A percentile compares a stretch with the other conserved stretches of the same genome.
Evolutionary conservation across 768 basidiomycete species (phyloP).

Genomic region (Mycena crocata): DNA sequence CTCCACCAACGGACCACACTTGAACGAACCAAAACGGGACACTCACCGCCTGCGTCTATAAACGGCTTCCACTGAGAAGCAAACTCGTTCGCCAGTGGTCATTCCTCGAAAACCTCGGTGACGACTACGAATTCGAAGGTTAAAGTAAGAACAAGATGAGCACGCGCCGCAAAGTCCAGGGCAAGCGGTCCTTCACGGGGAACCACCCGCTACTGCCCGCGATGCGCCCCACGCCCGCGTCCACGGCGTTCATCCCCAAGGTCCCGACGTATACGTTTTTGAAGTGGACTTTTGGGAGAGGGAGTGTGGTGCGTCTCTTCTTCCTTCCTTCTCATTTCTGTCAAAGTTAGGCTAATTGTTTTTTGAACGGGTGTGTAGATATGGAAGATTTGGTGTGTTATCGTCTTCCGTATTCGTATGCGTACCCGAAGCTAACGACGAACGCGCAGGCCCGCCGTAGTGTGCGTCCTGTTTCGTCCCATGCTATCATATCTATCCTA

Average conservation of each 20-base stretch:
- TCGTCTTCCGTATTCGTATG: too few relatives aligned
- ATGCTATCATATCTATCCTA: not conserved
- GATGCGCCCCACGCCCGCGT: constrained; percentile 1
- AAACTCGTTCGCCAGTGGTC: too few relatives aligned
- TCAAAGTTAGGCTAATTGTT: not conserved
- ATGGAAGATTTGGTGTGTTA: constrained; percentile 76
- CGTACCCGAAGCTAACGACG: too few relatives aligned
- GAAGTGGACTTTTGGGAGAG: constrained; percentile 32
- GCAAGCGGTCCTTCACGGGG: constrained; percentile 31
- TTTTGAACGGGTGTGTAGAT: constrained; percentile 44
- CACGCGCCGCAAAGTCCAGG: not conserved
- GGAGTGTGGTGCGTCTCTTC: constrained; percentile 17
- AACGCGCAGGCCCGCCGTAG: constrained; percentile 74
- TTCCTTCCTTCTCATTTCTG: not conserved
- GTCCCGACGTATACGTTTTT: constrained; percentile 30
- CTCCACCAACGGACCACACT: too few relatives aligned
- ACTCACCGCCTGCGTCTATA: too few relatives aligned
- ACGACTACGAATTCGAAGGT: too few relatives aligned
- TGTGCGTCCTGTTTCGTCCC: constrained; percentile 31
- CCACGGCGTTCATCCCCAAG: constrained; percentile 27
- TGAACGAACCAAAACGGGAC: too few relatives aligned
- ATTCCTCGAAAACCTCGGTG: too few relatives aligned
- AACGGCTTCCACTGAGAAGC: too few relatives aligned
- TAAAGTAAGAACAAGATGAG: too few relatives aligned
- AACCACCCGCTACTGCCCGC: constrained; percentile 32